phyloP scores from a whole-genome alignment of 2,329 filamentous ascomycete species.

The Fusarium scirpi region DNA sequence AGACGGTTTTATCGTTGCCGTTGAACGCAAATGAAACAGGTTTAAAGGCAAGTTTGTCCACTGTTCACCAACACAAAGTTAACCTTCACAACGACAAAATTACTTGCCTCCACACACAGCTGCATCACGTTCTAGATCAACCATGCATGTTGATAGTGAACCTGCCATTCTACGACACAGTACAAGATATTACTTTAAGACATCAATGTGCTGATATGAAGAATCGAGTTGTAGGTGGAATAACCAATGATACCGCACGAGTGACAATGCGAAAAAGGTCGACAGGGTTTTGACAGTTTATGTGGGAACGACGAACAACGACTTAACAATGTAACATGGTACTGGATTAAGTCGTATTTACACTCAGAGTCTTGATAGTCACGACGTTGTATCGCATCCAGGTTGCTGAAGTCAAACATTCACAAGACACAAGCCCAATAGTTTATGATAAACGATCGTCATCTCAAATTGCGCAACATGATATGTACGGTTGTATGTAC shows the following conservation, averaged over 20 bases:
- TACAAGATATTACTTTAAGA: neutral
- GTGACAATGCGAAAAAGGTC: neutral
- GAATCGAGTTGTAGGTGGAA: neutral
- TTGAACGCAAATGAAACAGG: too few species aligned
- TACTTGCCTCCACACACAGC: neutral
- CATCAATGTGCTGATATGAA: fast-evolving
- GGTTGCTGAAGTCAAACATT: neutral
- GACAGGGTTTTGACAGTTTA: neutral
- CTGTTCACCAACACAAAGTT: too few species aligned
- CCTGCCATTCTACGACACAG: fast-evolving
- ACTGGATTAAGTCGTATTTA: neutral
- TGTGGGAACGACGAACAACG: neutral
- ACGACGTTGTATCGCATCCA: neutral
- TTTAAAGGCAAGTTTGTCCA: too few species aligned
- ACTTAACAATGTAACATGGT: neutral
- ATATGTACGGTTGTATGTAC: constrained; percentile 29
- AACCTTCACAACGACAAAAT: neutral
- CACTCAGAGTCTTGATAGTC: neutral
- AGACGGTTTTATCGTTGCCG: too few species aligned
- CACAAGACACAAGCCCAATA: neutral
- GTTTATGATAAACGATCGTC: neutral
- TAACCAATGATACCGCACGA: neutral
- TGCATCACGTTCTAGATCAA: neutral
- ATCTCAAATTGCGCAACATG: constrained; percentile 8
- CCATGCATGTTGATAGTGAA: neutral